Evolutionary conservation across 805 yeast species (phyloP), one percentile per base, ranked within the genome.

Genomic region (Middelhovenomyces tepae): DNA sequence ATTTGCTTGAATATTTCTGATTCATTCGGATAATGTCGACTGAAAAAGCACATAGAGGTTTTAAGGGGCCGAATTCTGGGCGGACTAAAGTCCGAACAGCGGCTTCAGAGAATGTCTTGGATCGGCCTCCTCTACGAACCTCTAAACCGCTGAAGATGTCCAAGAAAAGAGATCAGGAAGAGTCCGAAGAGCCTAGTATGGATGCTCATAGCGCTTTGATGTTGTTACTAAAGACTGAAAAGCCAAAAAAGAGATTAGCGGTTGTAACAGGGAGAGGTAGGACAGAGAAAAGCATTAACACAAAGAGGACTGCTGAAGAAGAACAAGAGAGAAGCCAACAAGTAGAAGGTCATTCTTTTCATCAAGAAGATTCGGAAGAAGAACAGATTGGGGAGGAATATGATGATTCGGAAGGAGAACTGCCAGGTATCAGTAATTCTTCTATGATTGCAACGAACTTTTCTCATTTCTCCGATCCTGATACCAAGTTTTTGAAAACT

Each of bases 131-230:
- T n/a, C n/a, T n/a, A n/a, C n/a, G n/a, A n/a, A n/a, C n/a, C n/a
- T n/a, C n/a, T n/a, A n/a, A n/a, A n/a, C n/a, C n/a, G n/a, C n/a
- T n/a, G n/a, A n/a, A n/a, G n/a, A n/a, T n/a, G n/a, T n/a, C n/a
- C n/a, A n/a, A n/a, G n/a, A n/a, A n/a, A n/a, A n/a, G n/a, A n/a
- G n/a, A n/a, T n/a, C n/a, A n/a, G n/a, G n/a, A n/a, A n/a, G n/a
- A n/a, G n/a, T n/a, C 32, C 35, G 44, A 48, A 56, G 20, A 64
- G 67, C 3, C 61, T 64, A 46, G 81, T 80, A 0, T 18, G 25
- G 14, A 18, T n/a, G 50, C 48, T 2, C 80, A 81, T 53, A 67
- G 70, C 44, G 87, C 89, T 1, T 58, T 81, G 31, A 52, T 81
- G 48, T 73, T 83, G 1, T 62, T 81, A 31, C 61, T 80, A 39